These are phyloP conservation scores for Triticum dicoccoides DNA, from an alignment of 176 grass and related monocot species.

Conservation along the genomic window DNA sequence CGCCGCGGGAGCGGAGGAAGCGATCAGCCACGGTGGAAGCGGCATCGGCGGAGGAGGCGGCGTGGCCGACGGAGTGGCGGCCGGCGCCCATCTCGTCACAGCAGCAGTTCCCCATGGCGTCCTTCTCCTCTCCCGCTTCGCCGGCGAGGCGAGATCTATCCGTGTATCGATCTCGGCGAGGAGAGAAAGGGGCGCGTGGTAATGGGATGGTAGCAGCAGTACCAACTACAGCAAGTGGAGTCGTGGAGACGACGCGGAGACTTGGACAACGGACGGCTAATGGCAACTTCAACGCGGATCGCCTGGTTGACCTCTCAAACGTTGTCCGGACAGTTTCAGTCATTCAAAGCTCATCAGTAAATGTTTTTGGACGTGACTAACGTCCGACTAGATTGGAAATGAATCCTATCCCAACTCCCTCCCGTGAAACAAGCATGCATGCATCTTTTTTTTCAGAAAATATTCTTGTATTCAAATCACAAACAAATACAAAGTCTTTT, in stretches of 20 bases:
- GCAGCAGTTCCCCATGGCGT: conserved; percentile 92
- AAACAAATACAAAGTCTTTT: too few relatives aligned
- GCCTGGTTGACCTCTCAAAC: not conserved
- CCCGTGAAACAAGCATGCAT: too few relatives aligned
- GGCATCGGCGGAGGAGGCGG: conserved; percentile 22
- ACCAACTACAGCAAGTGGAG: conserved; percentile 23
- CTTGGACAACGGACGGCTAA: not conserved
- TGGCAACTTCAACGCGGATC: not conserved
- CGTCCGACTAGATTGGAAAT: too few relatives aligned
- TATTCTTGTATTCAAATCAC: too few relatives aligned
- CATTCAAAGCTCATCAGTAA: too few relatives aligned
- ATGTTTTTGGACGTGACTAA: too few relatives aligned
- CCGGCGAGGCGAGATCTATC: conserved; percentile 42
- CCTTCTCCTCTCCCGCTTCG: not conserved
- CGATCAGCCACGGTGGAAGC: conserved; percentile 52
- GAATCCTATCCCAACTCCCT: too few relatives aligned
- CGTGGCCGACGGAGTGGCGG: conserved; percentile 44
- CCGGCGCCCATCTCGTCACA: conserved; percentile 59
- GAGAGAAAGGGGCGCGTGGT: not conserved
- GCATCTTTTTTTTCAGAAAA: too few relatives aligned
- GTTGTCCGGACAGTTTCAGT: too few relatives aligned
- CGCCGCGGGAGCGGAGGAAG: conserved; percentile 76
- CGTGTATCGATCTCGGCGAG: not conserved
- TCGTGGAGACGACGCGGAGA: conserved; percentile 31
- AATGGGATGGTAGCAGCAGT: not conserved